Evolutionary conservation across 495 filamentous ascomycete species (phyloP).

Genomic region (Hyaloscypha hepaticicola): DNA sequence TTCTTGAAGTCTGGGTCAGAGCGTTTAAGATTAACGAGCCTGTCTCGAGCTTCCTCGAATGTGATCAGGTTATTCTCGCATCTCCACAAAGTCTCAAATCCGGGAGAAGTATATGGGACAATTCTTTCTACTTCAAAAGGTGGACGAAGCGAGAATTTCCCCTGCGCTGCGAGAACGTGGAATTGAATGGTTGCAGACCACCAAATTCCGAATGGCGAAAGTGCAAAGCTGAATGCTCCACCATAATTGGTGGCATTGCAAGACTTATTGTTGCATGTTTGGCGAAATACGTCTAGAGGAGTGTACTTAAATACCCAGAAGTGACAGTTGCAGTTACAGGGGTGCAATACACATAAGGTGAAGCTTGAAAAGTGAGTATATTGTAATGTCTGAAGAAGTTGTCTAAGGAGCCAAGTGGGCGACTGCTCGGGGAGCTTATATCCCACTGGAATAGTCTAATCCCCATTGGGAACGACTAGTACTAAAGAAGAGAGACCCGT

Average conservation of each 20-base stretch:
- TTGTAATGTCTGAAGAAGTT: no score
- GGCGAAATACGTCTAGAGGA: slow-evolving; percentile 5
- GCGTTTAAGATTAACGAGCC: slow-evolving; percentile 10
- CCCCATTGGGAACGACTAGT: no score
- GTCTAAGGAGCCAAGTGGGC: no score
- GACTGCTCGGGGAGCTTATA: no score
- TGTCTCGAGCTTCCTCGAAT: slow-evolving; percentile 17
- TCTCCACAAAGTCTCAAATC: slow-evolving; percentile 20
- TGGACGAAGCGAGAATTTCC: slow-evolving; percentile 14
- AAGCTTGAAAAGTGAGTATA: no score
- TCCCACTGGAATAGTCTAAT: no score
- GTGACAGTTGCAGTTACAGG: no score
- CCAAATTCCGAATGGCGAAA: slow-evolving; percentile 15
- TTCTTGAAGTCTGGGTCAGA: slow-evolving; percentile 16
- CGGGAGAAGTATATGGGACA: slow-evolving; percentile 18
- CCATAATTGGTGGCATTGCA: slow-evolving; percentile 20
- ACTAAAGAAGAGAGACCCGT: no score
- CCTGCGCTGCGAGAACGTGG: slow-evolving; percentile 3
- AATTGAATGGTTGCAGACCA: slow-evolving; percentile 13
- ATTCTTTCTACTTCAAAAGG: slow-evolving; percentile 15
- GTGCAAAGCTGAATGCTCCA: slow-evolving; percentile 11
- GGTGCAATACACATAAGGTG: no score
- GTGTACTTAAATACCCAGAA: slow-evolving; percentile 22
- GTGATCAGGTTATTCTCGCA: slow-evolving; percentile 11
- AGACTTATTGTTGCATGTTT: slow-evolving; percentile 12